Evolutionary conservation across 306 rosid species (phyloP).

Genomic region (Hippophae rhamnoides): DNA sequence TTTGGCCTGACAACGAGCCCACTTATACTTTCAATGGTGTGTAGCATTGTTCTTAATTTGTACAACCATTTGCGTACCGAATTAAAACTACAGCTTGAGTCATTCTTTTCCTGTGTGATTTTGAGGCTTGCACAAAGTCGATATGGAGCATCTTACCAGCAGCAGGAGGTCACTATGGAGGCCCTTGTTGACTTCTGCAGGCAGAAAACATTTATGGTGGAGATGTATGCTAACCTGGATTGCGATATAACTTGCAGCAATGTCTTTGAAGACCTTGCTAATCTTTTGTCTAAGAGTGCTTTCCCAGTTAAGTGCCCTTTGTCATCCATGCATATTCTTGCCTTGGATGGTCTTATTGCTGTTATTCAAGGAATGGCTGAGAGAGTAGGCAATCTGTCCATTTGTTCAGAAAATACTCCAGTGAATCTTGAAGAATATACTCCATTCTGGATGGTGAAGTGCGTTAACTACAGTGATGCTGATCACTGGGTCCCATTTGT

Average conservation of each 20-base stretch:
- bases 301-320: conserved; percentile 80
- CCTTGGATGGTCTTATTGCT: conserved; percentile 92
- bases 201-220: conserved; percentile 88
- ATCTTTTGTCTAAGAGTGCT: conserved; percentile 82
- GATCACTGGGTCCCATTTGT: conserved; percentile 83
- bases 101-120: conserved; percentile 85
- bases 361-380: conserved; percentile 98
- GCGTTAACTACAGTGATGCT: conserved; percentile 84
- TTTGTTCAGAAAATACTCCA: conserved; percentile 46
- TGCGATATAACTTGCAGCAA: conserved; percentile 93
- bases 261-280: conserved; percentile 88
- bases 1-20: conserved; percentile 56
- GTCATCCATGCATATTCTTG: conserved; percentile 84
- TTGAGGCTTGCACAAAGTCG: conserved; percentile 83
- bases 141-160: conserved; percentile 85
- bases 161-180: conserved; percentile 95
- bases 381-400: conserved; percentile 67
- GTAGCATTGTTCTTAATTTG: conserved; percentile 72
- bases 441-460: conserved; percentile 96
- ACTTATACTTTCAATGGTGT: conserved; percentile 80
- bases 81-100: conserved; percentile 84
- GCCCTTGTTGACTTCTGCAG: conserved; percentile 89
- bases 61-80: conserved; percentile 76
- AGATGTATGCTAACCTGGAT: conserved; percentile 89
- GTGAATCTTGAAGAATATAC: conserved; percentile 78